Conservation (phyloP, 257 asterid genomes). For the Fraxinus quadrangulata region DNA sequence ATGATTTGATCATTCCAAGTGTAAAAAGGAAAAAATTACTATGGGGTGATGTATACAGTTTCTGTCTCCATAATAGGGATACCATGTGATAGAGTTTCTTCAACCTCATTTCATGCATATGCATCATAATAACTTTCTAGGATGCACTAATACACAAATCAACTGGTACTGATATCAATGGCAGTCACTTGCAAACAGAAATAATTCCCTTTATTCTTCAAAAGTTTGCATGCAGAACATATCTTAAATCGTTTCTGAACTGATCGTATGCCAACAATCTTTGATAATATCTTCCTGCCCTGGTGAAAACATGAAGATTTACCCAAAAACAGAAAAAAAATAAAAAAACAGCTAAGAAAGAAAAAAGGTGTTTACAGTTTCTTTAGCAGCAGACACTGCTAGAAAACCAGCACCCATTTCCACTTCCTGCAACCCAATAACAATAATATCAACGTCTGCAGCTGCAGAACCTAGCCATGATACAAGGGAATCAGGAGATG, state of each 20-base stretch:
- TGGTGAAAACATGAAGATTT: neutral
- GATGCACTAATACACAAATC: neutral
- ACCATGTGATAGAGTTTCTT: neutral
- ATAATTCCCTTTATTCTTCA: neutral
- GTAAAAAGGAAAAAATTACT: neutral
- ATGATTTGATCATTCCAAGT: neutral
- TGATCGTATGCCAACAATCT: neutral
- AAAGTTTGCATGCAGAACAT: neutral
- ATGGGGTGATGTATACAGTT: neutral
- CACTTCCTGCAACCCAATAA: slow-evolving; percentile 95
- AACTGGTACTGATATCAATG: neutral
- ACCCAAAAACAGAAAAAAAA: slow-evolving; percentile 7
- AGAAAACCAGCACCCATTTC: slow-evolving; percentile 99
- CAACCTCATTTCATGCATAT: neutral
- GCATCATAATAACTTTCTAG: neutral
- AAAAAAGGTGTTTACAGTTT: slow-evolving; percentile 60
- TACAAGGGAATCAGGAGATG: slow-evolving; percentile 81
- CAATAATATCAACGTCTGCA: slow-evolving; percentile 66
- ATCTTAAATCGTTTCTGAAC: neutral
- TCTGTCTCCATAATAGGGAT: neutral
- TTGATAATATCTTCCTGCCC: neutral
- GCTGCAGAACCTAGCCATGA: slow-evolving; percentile 92
- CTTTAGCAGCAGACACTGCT: slow-evolving; percentile 98
- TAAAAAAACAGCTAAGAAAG: neutral
- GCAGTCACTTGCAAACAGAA: neutral